Evolutionary conservation across 805 yeast genomes (phyloP).

Genomic region (Candida methanosorbosa): DNA sequence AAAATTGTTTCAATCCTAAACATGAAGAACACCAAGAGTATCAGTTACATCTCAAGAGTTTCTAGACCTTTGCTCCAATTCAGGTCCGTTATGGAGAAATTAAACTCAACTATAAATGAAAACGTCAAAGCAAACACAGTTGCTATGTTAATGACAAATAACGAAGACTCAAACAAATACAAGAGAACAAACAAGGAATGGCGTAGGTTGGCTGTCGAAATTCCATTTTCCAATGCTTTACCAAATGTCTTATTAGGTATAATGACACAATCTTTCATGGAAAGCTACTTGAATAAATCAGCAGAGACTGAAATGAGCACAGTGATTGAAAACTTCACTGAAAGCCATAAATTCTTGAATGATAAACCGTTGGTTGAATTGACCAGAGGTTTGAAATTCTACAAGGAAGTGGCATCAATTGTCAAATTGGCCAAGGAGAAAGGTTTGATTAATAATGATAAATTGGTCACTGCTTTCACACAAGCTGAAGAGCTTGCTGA

Average conservation of each 20-base stretch:
- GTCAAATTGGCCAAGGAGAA: conserved; percentile 8
- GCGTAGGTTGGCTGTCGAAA: conserved; percentile 42
- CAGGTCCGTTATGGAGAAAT: conserved; percentile 51
- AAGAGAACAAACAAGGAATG: conserved; percentile 40
- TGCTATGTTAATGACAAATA: conserved; percentile 40
- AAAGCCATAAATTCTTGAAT: conserved; percentile 8
- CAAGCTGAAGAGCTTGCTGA: background rate
- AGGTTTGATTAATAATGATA: background rate
- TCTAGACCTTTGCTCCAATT: conserved; percentile 59
- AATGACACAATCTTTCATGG: conserved; percentile 45
- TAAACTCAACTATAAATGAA: conserved; percentile 42
- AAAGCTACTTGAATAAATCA: conserved; percentile 23
- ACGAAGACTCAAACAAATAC: conserved; percentile 46
- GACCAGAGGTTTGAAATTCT: conserved; percentile 13
- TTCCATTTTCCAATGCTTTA: conserved; percentile 52
- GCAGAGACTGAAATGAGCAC: conserved; percentile 23
- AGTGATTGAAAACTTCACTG: background rate
- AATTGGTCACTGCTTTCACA: background rate
- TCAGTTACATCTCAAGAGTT: conserved; percentile 59
- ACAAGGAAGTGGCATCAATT: conserved; percentile 15
- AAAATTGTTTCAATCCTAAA: conserved; percentile 41
- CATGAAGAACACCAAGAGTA: conserved; percentile 38
- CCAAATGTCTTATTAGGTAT: conserved; percentile 62
- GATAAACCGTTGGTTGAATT: conserved; percentile 14
- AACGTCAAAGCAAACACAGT: conserved; percentile 43